phyloP scores from a whole-genome alignment of 2,329 filamentous ascomycete genomes.

The Metarhizium anisopliae region DNA sequence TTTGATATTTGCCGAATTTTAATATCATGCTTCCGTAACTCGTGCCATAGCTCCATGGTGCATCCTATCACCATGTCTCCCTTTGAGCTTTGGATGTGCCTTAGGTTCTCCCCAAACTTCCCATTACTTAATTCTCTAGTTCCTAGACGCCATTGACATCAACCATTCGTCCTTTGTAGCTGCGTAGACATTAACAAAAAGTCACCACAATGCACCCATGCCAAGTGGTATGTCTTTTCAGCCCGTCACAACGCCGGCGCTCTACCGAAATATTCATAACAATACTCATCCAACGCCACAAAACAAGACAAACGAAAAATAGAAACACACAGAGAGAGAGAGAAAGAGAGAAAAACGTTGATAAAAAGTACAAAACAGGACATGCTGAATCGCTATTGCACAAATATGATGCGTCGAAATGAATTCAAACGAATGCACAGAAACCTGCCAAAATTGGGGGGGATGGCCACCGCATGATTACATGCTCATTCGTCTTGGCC shows the following conservation, averaged over 20 bases:
- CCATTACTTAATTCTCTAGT: not conserved
- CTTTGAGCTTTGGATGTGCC: not conserved
- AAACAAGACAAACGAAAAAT: conserved; percentile 3
- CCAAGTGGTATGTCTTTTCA: not conserved
- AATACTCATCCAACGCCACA: conserved; percentile 17
- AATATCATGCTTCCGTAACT: not conserved
- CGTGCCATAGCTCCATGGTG: not conserved
- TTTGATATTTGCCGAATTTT: not conserved
- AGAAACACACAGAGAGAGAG: not conserved
- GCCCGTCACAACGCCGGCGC: conserved; percentile 9
- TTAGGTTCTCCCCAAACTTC: not conserved
- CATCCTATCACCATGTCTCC: not conserved
- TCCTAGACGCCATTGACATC: not conserved
- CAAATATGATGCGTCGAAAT: conserved; percentile 9
- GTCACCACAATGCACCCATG: not conserved
- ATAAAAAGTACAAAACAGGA: conserved; percentile 6
- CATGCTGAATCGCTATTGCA: conserved; percentile 10
- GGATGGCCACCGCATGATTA: not conserved
- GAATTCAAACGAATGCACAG: not conserved
- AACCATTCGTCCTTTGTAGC: conserved; percentile 2
- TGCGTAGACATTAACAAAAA: not conserved
- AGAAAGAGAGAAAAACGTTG: too few relatives aligned
- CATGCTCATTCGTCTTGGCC: conserved; percentile 3
- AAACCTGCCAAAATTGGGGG: not conserved
- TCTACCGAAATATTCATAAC: conserved; percentile 1